A percentile compares a stretch with the other conserved stretches of the same genome.
These are phyloP conservation scores for Tetrahymena malaccensis DNA, from an alignment of 73 alveolate genomes.

Conservation along the genomic window DNA sequence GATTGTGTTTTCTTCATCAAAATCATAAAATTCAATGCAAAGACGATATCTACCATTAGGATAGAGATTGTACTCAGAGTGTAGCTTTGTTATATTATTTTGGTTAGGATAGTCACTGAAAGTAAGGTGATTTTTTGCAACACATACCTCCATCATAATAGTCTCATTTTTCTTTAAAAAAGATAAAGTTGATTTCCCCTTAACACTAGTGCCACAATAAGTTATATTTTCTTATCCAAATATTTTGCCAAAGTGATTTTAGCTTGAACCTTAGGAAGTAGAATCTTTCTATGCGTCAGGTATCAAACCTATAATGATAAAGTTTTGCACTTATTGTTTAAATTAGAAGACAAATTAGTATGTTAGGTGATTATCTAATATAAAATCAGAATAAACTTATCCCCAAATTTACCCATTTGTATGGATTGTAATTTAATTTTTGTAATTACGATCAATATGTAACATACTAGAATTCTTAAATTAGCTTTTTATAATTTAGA, in stretches of 20 bases:
- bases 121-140: not conserved
- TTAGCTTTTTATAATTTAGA: not conserved
- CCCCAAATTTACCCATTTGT: not conserved
- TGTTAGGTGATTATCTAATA: not conserved
- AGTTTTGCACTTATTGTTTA: not conserved
- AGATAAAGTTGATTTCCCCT: not conserved
- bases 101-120: not conserved
- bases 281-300: not conserved
- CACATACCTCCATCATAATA: not conserved
- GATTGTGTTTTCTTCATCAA: not conserved
- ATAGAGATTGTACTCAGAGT: not conserved
- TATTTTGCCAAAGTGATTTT: not conserved
- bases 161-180: not conserved
- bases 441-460: not conserved
- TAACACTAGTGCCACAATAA: not conserved
- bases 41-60: not conserved
- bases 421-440: not conserved
- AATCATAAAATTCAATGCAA: not conserved
- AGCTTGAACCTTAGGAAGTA: not conserved
- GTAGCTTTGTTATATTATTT: not conserved
- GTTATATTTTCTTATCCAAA: not conserved
- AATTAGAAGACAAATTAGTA: not conserved
- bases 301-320: not conserved
- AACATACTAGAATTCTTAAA: not conserved
- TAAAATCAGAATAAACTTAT: not conserved